Base-by-base conservation (phyloP, 2,329 filamentous ascomycete genomes). In the Neonectria hederae region DNA sequence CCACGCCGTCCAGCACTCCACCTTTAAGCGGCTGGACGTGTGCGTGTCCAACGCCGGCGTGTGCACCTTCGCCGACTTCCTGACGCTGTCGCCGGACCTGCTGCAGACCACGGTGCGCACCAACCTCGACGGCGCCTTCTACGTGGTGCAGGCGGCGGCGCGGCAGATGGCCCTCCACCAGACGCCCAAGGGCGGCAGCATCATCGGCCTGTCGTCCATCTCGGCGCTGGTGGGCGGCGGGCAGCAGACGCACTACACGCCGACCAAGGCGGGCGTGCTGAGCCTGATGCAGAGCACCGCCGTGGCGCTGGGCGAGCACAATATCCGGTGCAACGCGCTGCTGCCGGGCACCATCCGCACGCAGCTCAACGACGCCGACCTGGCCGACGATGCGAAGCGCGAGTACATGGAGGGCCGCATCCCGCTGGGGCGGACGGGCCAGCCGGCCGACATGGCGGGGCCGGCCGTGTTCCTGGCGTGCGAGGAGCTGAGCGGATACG, bases 31-130 rank as follows among this genome's bases (percentile, higher is more conserved):
- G 4, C 80, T 94, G 35, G 90, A 93, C 78, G 83, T 97, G 7
- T 95, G 95, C 78, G 91, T 97, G 28, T 92, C 89, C 77, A 97
- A 97, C 81, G 94, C 94, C 4, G 94, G 94, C 7, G 87, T 97
- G 63, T 97, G 93, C 83, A 87, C 92, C 68, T 97, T 97, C 79
- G 90, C 91, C 63, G 92, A 97, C 69, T 97, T 97, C 75, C 80
- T 97, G 24, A 88, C 90, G 21, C 86, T 97, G 46, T 83, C 88
- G 10, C 86, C 89, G 1, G 86, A 90, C 61, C 88, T 97, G 59
- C 91, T 94, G 74, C 81, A 86, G 65, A 83, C 84, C 59, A 97
- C 93, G 3, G 83, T 97, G 43, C 83, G 86, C 40, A 95, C 92
- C 54, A 97, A 97, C 80, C 88, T 97, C 69, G 89, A 90, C 70